Evolutionary conservation across 225 moss, liverwort and hornwort genomes (phyloP).

Genomic region (Anthoceros angustus): DNA sequence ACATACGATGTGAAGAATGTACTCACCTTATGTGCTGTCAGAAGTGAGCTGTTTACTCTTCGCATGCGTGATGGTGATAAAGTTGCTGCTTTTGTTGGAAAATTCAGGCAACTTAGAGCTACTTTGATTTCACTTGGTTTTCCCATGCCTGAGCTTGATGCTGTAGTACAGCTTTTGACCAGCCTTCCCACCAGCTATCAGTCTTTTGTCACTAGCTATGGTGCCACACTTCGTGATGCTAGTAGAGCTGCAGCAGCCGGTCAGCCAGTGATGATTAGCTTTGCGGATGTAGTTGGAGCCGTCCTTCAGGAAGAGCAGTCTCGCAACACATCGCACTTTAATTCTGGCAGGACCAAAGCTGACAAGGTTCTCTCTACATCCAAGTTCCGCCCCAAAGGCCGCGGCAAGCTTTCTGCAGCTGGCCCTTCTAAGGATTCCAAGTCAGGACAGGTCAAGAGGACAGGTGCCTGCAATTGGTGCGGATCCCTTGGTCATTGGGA

Average conservation of each 20-base stretch:
- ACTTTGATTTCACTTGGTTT: slow-evolving; percentile 1
- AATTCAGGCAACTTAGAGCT: background rate
- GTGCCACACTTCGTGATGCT: slow-evolving; percentile 3
- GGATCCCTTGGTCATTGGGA: too few relatives aligned
- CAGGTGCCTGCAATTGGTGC: too few relatives aligned
- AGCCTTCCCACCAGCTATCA: background rate
- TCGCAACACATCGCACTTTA: background rate
- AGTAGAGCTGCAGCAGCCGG: background rate
- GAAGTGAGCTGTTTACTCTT: too few relatives aligned
- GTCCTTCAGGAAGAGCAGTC: background rate
- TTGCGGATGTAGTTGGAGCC: background rate
- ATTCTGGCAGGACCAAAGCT: slow-evolving; percentile 1
- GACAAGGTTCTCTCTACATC: slow-evolving; percentile 1
- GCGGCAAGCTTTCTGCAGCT: too few relatives aligned
- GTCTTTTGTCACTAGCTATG: background rate
- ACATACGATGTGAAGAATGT: too few relatives aligned
- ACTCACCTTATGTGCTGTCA: too few relatives aligned
- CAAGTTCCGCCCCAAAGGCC: background rate
- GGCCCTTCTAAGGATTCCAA: too few relatives aligned
- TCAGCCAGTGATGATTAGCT: slow-evolving; percentile 3
- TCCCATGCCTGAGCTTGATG: background rate
- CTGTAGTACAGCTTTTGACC: background rate
- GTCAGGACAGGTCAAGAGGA: background rate
- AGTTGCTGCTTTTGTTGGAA: too few relatives aligned
- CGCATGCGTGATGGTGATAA: too few relatives aligned